Evolutionary conservation across 2,329 filamentous ascomycete species (phyloP).

Genomic region (Leptodontidium sp.): DNA sequence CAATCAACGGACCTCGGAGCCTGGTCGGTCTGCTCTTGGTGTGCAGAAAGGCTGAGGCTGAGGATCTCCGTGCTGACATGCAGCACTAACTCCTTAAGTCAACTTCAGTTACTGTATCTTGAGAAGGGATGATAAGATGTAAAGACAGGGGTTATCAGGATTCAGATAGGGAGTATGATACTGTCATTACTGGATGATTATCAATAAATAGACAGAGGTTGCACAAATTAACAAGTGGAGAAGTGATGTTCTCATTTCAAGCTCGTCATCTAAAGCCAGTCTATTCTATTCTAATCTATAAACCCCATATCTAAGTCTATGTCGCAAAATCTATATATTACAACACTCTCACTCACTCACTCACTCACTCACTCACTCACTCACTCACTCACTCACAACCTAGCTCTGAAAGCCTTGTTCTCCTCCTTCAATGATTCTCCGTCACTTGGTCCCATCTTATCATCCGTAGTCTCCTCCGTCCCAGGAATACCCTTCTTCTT

Average conservation of each 20-base stretch:
- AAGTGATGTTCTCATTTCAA: background rate
- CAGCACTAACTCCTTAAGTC: background rate
- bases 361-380: too few relatives aligned
- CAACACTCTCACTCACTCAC: slow-evolving; percentile 10
- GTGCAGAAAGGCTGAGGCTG: slow-evolving; percentile 1
- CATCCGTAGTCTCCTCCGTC: slow-evolving; percentile 45
- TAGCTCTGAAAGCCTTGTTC: slow-evolving; percentile 41
- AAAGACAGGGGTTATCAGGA: too few relatives aligned
- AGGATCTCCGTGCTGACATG: slow-evolving; percentile 4
- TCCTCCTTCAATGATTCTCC: slow-evolving; percentile 50
- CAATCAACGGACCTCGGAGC: slow-evolving; percentile 8
- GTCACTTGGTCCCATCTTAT: slow-evolving; percentile 47
- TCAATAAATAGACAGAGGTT: too few relatives aligned
- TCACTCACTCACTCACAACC: slow-evolving; percentile 34
- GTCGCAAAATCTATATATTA: slow-evolving; percentile 18
- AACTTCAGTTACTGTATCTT: background rate
- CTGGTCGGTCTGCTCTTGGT: background rate
- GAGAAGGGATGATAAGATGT: too few relatives aligned
- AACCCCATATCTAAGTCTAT: slow-evolving; percentile 22
- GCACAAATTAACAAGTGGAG: too few relatives aligned
- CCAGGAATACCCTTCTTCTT: slow-evolving; percentile 58
- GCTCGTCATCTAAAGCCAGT: background rate
- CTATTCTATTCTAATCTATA: slow-evolving; percentile 19
- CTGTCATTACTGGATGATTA: too few relatives aligned
- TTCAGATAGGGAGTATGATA: too few relatives aligned